Base-by-base conservation (phyloP, 805 yeast species). In the Spathaspora boniae region DNA sequence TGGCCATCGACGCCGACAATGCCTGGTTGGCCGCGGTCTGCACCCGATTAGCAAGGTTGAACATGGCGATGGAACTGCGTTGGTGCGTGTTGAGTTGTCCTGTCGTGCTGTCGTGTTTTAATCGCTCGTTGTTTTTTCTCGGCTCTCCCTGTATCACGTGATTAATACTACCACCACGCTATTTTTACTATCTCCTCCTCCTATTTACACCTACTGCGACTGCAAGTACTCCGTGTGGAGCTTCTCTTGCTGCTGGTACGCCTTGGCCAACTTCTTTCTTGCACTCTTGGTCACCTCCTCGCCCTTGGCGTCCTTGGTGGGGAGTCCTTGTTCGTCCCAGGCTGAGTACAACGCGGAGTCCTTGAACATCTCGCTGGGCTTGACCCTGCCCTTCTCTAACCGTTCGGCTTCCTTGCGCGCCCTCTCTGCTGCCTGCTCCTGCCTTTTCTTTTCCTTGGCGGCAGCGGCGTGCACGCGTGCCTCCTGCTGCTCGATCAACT, bases 311-410 rank as follows among this genome's bases (percentile, higher is more conserved):
- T 81, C 86, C 53, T 78, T 80, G 0, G 79, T 70, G 14, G 98
- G 98, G 12, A 93, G 39, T 1, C 98, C 98, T 23, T 72, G 61
- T 17, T 74, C 89, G 54, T 93, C 97, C 85, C 91, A 93, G 53
- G 76, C 84, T 7, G 76, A 59, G 56, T 77, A 93, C 21, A 61
- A 43, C 6, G 54, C 74, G 4, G 53, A 60, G 36, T 75, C 74
- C 49, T 70, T 73, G 65, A 89, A 93, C 79, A 93, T 62, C 17
- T 84, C 89, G 26, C 54, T 41, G 2, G 98, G 96, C 6, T 78
- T 55, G 3, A 80, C 46, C 51, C 77, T 79, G 42, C 91, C 84
- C 60, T 82, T 86, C 35, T 69, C 84, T 31, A 68, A 49, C 48
- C 76, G 70, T 47, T 80, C 87, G 36, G 57, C 60, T 47, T 81